phyloP scores from a whole-genome alignment of 768 basidiomycete genomes.

The Glaciozyma antarctica region DNA sequence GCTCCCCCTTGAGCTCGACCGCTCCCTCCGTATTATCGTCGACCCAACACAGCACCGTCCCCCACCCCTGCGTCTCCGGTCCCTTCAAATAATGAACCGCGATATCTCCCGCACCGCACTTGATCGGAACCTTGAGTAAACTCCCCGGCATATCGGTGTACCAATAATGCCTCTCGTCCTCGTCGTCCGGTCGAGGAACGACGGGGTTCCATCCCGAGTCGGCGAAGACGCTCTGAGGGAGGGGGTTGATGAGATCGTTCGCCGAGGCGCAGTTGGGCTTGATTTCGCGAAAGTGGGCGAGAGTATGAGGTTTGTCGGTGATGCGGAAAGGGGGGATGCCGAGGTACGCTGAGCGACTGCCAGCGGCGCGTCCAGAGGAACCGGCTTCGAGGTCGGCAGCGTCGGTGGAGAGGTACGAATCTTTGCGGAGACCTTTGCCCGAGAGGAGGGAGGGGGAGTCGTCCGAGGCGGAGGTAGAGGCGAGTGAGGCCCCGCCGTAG shows the following conservation, averaged over 20 bases:
- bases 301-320: constrained; percentile 46
- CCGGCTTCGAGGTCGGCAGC: constrained; percentile 30
- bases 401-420: constrained; percentile 33
- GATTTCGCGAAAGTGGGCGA: constrained; percentile 63
- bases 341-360: constrained; percentile 41
- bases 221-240: constrained; percentile 86
- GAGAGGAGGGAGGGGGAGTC: constrained; percentile 33
- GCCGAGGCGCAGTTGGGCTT: constrained; percentile 86
- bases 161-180: constrained; percentile 74
- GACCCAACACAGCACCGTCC: constrained; percentile 84
- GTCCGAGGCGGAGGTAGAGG: constrained; percentile 17
- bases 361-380: constrained; percentile 5
- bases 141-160: constrained; percentile 77
- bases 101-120: constrained; percentile 79
- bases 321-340: constrained; percentile 66
- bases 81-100: constrained; percentile 82
- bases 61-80: constrained; percentile 50
- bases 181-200: constrained; percentile 42
- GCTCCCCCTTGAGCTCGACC: constrained; percentile 59
- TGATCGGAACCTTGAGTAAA: constrained; percentile 69
- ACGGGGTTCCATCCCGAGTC: constrained; percentile 82
- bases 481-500: constrained; percentile 20
- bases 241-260: constrained; percentile 95
- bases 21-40: constrained; percentile 84
- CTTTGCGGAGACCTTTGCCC: constrained; percentile 35